These are phyloP conservation scores for Sugiyamaella xylanicola DNA, from an alignment of 1,139 yeast genomes.

Conservation along the genomic window DNA sequence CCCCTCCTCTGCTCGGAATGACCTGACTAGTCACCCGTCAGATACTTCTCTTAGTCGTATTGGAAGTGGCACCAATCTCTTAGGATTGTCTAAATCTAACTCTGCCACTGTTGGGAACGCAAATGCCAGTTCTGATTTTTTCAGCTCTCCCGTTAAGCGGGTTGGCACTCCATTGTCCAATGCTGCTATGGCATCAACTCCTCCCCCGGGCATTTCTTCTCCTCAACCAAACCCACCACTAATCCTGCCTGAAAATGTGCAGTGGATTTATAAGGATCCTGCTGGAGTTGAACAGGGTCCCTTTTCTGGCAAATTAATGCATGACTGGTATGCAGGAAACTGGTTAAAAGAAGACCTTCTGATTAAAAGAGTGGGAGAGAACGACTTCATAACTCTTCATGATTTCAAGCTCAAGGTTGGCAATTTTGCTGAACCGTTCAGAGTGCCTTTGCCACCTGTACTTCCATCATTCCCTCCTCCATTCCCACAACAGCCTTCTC, in stretches of 20 bases:
- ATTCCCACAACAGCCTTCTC: conserved; percentile 4
- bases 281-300: conserved; percentile 79
- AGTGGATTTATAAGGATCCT: conserved; percentile 77
- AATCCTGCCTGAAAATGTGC: conserved; percentile 49
- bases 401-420: conserved; percentile 45
- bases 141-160: conserved; percentile 15
- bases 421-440: conserved; percentile 61
- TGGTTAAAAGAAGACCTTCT: conserved; percentile 60
- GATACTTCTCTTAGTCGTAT: neutral
- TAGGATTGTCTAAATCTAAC: conserved; percentile 5
- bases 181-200: conserved; percentile 22
- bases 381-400: conserved; percentile 39
- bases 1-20: conserved; percentile 1
- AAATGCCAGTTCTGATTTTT: conserved; percentile 9
- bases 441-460: conserved; percentile 53
- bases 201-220: conserved; percentile 35
- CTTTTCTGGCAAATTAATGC: conserved; percentile 74
- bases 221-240: conserved; percentile 25
- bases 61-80: conserved; percentile 5
- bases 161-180: conserved; percentile 5
- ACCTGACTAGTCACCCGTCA: neutral
- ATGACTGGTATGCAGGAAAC: conserved; percentile 68
- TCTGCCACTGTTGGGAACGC: neutral
- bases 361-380: conserved; percentile 53
- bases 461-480: conserved; percentile 13